Conservation (phyloP, 78 protist genomes). For the Dictyostelium purpureum region DNA sequence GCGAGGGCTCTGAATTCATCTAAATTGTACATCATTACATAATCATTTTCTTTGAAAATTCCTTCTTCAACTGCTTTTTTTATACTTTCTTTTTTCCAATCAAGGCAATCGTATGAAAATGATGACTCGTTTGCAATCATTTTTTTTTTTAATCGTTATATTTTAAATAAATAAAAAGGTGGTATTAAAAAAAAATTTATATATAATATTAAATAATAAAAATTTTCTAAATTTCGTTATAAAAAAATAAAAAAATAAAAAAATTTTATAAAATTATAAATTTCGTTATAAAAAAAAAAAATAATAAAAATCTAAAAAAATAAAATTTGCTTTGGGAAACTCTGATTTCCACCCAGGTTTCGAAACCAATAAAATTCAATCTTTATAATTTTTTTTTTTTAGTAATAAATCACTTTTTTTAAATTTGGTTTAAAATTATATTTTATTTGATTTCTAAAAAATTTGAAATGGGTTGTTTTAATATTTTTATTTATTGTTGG, state of each 20-base stretch:
- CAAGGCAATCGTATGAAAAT: constrained; percentile 33
- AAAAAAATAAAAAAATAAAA: background rate
- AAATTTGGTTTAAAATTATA: too few relatives aligned
- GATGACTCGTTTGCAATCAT: too few relatives aligned
- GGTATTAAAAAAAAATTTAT: background rate
- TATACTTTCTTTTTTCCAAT: constrained; percentile 50
- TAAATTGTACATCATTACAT: constrained; percentile 24
- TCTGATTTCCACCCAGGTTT: background rate
- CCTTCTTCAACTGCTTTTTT: constrained; percentile 12
- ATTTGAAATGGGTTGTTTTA: too few relatives aligned
- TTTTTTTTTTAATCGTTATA: background rate
- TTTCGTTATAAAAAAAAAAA: background rate
- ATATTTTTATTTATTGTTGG: too few relatives aligned
- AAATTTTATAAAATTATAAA: background rate
- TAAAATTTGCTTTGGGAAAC: background rate
- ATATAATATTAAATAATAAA: too few relatives aligned
- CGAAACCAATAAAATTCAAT: too few relatives aligned
- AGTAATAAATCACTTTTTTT: too few relatives aligned
- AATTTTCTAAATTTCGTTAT: background rate
- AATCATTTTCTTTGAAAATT: constrained; percentile 18
- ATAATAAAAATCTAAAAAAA: background rate
- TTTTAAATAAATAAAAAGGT: background rate
- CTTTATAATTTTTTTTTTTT: too few relatives aligned
- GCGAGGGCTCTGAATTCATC: constrained; percentile 48
- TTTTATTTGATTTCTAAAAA: too few relatives aligned